A percentile compares a stretch with the other conserved stretches of the same genome.
Evolutionary conservation across 345 rosid genomes (phyloP).

Genomic region (Eucalyptus marginata): DNA sequence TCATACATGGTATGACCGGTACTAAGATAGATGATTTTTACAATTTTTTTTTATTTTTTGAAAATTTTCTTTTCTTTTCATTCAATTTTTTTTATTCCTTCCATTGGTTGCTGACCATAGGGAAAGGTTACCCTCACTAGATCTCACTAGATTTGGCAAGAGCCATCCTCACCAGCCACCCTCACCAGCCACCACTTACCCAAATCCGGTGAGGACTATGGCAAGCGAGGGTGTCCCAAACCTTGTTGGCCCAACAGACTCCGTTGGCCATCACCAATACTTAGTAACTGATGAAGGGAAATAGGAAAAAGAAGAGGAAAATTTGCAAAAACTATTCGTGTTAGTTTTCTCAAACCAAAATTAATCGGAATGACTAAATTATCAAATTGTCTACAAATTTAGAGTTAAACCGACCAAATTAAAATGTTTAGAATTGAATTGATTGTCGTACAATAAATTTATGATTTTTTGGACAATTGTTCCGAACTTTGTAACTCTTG

Average conservation of each 20-base stretch:
- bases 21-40: accelerated
- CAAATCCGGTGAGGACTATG: not conserved
- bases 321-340: accelerated
- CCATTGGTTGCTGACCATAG: accelerated
- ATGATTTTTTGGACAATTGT: not conserved
- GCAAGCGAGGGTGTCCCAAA: not conserved
- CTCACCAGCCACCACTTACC: not conserved
- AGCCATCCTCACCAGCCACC: not conserved
- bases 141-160: too few relatives aligned
- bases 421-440: not conserved
- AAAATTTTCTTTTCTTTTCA: not conserved
- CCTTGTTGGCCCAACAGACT: not conserved
- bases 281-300: accelerated
- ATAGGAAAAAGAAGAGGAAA: not conserved
- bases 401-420: not conserved
- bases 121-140: too few relatives aligned
- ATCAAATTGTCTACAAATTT: accelerated
- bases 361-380: accelerated
- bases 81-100: not conserved
- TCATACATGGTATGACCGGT: accelerated
- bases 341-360: not conserved
- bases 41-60: not conserved
- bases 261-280: accelerated
- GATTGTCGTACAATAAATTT: not conserved
- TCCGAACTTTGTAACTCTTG: not conserved